Evolutionary conservation across 2,329 filamentous ascomycete species (phyloP), one percentile per base, ranked within the genome.

Genomic region (Emergomyces orientalis): DNA sequence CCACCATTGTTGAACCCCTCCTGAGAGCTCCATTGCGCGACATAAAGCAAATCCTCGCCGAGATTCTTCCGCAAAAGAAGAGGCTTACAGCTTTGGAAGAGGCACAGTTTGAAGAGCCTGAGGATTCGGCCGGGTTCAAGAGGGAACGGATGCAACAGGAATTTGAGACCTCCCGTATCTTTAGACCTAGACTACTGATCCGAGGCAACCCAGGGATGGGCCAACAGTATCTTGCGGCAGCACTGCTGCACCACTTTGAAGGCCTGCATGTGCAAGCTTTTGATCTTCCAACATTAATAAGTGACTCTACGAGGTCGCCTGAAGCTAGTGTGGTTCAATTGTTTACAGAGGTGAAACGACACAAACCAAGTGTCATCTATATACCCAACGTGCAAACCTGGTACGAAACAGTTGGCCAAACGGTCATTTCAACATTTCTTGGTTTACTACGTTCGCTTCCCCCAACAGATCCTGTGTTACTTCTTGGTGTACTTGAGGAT

Each of bases 331-430:
- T 99, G 66, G 91, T 96, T 14, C 88, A 92, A 67, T 81, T 96
- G 8, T 97, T 99, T 71, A 87, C 90, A 0, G 94, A 97, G 77
- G 90, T 96, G 45, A 90, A 93, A 74, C 87, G 92, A 45, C 91
- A 97, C 73, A 97, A 96, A 74, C 94, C 94, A 0, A 95, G 91
- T 73, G 90, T 97, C 45, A 94, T 99, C 60, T 97, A 92, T 75
- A 89, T 99, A 52, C 93, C 94, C 1, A 88, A 91, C 68, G 85
- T 97, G 58, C 89, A 96, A 68, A 84, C 88, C 8, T 99, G 94
- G 94, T 93, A 91, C 72, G 77, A 84, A 14, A 87, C 89, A 0
- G 78, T 91, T 47, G 85, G 87, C 2, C 77, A 78, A 14, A 72
- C 80, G 17, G 84, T 85, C 4, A 85, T 96, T 62, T 87, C 87